Conservation (phyloP, 2,329 filamentous ascomycete species). For the Aspergillus sp. region DNA sequence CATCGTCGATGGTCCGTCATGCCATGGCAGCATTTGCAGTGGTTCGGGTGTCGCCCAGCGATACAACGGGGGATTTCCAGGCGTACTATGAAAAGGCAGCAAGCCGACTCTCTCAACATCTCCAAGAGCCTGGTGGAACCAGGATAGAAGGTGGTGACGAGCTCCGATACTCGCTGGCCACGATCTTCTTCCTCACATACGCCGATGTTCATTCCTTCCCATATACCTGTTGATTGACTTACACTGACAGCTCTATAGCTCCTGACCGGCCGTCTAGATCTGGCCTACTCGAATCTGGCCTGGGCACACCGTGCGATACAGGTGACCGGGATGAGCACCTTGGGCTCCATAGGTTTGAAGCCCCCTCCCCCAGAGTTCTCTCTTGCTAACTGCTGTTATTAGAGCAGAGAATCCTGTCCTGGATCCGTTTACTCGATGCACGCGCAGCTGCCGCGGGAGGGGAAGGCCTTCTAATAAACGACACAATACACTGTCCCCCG, state of each 20-base stretch:
- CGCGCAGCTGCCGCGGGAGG: not conserved
- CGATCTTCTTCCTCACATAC: not conserved
- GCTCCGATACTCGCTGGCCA: not conserved
- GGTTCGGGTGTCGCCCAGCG: not conserved
- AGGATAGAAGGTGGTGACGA: not conserved
- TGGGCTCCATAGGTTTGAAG: not conserved
- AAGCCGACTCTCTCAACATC: not conserved
- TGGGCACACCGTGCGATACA: not conserved
- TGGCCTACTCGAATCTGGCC: not conserved
- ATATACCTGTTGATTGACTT: not conserved
- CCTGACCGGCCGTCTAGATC: not conserved
- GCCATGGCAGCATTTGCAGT: not conserved
- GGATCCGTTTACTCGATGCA: not conserved
- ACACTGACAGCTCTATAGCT: not conserved
- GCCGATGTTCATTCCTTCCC: not conserved
- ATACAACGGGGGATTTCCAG: not conserved
- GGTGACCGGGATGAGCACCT: not conserved
- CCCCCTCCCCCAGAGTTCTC: too few relatives aligned
- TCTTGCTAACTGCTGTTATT: not conserved
- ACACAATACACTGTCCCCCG: not conserved
- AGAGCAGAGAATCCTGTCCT: not conserved
- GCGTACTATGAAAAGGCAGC: not conserved
- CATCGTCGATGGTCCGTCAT: not conserved
- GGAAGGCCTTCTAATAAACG: not conserved
- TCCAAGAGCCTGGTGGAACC: not conserved